phyloP scores from a whole-genome alignment of 2,329 filamentous ascomycete species.

The Stachybotrys chlorohalonatus region DNA sequence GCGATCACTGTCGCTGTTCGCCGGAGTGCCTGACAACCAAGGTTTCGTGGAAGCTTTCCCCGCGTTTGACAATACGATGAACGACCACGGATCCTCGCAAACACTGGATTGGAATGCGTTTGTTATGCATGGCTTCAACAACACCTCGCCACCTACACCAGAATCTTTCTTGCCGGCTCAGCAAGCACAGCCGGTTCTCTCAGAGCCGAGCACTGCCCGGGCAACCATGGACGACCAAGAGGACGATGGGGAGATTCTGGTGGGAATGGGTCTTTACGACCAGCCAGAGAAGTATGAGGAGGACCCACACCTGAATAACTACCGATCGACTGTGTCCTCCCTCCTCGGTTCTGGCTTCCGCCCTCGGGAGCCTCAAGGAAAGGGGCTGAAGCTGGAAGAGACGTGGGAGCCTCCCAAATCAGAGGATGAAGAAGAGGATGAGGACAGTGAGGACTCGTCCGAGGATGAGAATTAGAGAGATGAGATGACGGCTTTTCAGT shows the following conservation, averaged over 20 bases:
- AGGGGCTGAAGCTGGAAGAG: conserved; percentile 73
- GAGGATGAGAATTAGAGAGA: conserved; percentile 21
- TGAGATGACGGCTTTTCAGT: neutral
- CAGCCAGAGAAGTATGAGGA: conserved; percentile 48
- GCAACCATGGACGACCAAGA: conserved; percentile 41
- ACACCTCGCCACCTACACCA: conserved; percentile 49
- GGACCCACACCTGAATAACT: conserved; percentile 43
- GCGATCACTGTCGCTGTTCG: conserved; percentile 18
- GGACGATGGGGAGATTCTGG: conserved; percentile 61
- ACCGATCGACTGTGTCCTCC: conserved; percentile 43
- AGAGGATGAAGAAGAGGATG: conserved; percentile 46
- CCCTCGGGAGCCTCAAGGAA: conserved; percentile 44
- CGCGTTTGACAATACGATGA: conserved; percentile 9
- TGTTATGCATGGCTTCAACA: conserved; percentile 32
- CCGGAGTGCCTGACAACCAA: conserved; percentile 9
- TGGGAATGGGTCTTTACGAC: conserved; percentile 80
- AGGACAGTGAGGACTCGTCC: conserved; percentile 31
- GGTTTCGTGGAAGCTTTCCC: conserved; percentile 21
- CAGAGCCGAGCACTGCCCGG: conserved; percentile 41
- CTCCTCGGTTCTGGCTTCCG: conserved; percentile 43
- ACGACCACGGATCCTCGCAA: conserved; percentile 1
- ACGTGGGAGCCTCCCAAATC: conserved; percentile 64
- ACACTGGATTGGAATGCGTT: conserved; percentile 36
- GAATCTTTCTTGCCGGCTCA: conserved; percentile 47
- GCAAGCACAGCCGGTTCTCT: conserved; percentile 34